A percentile compares a stretch with the other conserved stretches of the same genome.
phyloP scores from a whole-genome alignment of 257 asterid genomes.

The Solanum piurae region DNA sequence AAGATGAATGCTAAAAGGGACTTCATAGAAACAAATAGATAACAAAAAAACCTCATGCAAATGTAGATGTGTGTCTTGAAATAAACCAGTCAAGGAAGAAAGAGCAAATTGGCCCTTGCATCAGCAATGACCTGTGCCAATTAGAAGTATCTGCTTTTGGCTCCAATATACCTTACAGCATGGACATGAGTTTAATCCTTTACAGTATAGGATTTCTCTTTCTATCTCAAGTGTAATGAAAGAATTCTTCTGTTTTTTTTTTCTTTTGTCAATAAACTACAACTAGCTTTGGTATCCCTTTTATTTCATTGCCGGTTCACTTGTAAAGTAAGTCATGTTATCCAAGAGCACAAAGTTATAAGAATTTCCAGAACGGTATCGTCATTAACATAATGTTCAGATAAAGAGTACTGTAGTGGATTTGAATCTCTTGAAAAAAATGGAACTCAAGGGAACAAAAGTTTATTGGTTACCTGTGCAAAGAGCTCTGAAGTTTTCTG shows the following conservation, averaged over 20 bases:
- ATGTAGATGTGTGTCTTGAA: background rate
- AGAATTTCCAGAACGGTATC: background rate
- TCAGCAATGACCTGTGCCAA: background rate
- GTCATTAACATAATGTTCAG: background rate
- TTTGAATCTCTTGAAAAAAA: background rate
- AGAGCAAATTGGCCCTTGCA: background rate
- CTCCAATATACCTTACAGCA: background rate
- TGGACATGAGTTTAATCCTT: background rate
- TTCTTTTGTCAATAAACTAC: background rate
- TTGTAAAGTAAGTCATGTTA: background rate
- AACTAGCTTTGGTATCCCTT: background rate
- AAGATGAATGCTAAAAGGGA: background rate
- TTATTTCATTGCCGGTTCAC: background rate
- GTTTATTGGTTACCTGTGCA: slow-evolving; percentile 91
- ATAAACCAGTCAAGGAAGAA: background rate
- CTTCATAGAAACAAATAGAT: background rate
- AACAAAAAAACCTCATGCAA: background rate
- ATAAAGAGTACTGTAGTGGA: background rate
- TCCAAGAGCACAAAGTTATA: background rate
- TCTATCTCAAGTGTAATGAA: background rate
- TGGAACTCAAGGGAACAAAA: slow-evolving; percentile 17
- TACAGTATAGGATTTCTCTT: background rate
- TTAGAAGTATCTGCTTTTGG: background rate
- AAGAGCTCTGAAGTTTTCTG: slow-evolving; percentile 95
- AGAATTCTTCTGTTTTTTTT: background rate